These are phyloP conservation scores for Umbelopsis sp. DNA, from an alignment of 371 early-diverging fungal genomes.

Conservation along the genomic window DNA sequence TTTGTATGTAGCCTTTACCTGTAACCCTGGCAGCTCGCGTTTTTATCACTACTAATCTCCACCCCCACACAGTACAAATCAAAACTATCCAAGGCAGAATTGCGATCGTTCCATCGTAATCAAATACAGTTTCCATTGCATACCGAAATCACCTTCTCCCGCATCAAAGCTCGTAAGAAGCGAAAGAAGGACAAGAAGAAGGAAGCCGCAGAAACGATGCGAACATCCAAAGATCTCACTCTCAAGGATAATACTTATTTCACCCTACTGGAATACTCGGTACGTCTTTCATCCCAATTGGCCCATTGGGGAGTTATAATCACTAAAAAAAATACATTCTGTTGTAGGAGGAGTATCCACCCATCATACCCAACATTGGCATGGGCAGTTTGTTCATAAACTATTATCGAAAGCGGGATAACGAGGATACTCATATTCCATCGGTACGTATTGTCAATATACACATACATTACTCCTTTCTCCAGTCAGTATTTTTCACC, in stretches of 20 bases:
- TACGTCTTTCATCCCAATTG: slow-evolving; percentile 24
- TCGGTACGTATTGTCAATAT: slow-evolving; percentile 38
- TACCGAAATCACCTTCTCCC: slow-evolving; percentile 66
- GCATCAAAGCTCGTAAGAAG: slow-evolving; percentile 72
- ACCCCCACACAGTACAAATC: slow-evolving; percentile 77
- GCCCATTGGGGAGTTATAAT: slow-evolving; percentile 3
- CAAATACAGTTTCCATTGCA: slow-evolving; percentile 66
- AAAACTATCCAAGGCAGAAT: slow-evolving; percentile 83
- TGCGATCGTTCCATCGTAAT: slow-evolving; percentile 96
- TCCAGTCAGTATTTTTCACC: too few species aligned
- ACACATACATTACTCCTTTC: not conserved
- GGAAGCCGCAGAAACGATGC: slow-evolving; percentile 77
- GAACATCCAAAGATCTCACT: slow-evolving; percentile 87
- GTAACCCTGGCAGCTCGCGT: not conserved
- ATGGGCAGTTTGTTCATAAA: slow-evolving; percentile 98
- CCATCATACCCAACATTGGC: slow-evolving; percentile 92
- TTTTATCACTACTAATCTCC: not conserved
- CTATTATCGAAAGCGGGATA: slow-evolving; percentile 95
- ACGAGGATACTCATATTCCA: slow-evolving; percentile 80
- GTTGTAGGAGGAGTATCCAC: slow-evolving; percentile 95
- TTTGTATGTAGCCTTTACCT: slow-evolving; percentile 51
- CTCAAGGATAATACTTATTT: slow-evolving; percentile 88
- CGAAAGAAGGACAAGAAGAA: slow-evolving; percentile 79
- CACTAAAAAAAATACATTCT: not conserved
- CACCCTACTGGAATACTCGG: slow-evolving; percentile 94